Evolutionary conservation across 805 yeast genomes (phyloP), one percentile per base, ranked within the genome.

Genomic region (Ogataea saltuana): DNA sequence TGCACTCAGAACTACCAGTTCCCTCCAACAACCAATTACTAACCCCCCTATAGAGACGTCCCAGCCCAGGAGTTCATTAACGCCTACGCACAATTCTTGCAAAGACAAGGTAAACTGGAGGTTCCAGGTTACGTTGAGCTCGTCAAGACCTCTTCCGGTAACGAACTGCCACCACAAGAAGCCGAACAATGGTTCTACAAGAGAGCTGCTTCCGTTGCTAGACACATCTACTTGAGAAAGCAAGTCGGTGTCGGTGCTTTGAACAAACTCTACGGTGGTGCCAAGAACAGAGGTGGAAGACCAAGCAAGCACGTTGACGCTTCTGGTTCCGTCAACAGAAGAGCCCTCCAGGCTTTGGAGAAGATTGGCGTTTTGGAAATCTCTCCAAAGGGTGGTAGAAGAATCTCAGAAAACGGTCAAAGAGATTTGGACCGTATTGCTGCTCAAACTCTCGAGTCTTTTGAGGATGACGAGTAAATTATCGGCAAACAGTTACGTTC

Each of bases 401-500:
- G 90, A 78, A 88, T 93, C 83, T 85, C 97, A 57, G 97, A 88
- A 73, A 87, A 89, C 78, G 99, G 99, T 74, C 98, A 91, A 81
- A 90, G 99, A 88, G 99, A 93, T 81, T 86, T 93, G 80, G 99
- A 93, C 81, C 97, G 99, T 85, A 91, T 91, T 75, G 98, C 98
- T 71, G 96, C 96, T 74, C 96, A 89, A 80, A 88, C 96, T 72
- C 82, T 87, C 74, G 96, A 89, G 79, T 83, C 81, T 70, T 93
- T 86, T 68, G 95, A 86, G 70, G 53, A 49, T 34, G 78, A 74
- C 60, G 73, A 72, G 64, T 63, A 62, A 54, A 51, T 53, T 51
- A 50, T 50, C 49, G 47, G 45, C 44, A 43, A 46, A 37, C 39
- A 46, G 46, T 40, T 42, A 46, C 39, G 38, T 34, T 34, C 38